Percentiles rank a stretch among this genome's conserved stretches.
Conservation (phyloP, 2,329 filamentous ascomycete species). For the Aspergillus eucalypticola region DNA sequence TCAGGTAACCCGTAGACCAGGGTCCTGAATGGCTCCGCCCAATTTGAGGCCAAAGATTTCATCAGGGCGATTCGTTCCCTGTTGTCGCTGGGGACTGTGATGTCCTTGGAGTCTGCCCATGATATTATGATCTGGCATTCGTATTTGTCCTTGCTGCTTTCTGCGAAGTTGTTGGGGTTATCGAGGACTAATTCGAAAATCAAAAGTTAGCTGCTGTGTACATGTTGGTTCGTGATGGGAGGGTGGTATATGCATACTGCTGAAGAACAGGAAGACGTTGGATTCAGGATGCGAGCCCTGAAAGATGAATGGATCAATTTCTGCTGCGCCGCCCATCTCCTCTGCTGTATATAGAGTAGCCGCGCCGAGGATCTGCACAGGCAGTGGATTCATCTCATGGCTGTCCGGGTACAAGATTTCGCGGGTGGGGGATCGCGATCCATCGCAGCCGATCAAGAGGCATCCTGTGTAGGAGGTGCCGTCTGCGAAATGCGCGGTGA, state of each 20-base stretch:
- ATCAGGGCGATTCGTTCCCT: slow-evolving; percentile 46
- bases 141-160: slow-evolving; percentile 39
- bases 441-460: slow-evolving; percentile 56
- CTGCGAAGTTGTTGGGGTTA: slow-evolving; percentile 46
- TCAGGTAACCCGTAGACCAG: slow-evolving; percentile 45
- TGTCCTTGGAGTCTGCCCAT: slow-evolving; percentile 47
- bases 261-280: slow-evolving; percentile 56
- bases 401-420: slow-evolving; percentile 28
- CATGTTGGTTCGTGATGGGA: neutral
- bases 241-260: slow-evolving; percentile 37
- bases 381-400: slow-evolving; percentile 44
- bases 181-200: slow-evolving; percentile 45
- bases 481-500: slow-evolving; percentile 52
- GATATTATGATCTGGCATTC: slow-evolving; percentile 54
- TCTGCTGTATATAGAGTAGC: slow-evolving; percentile 45
- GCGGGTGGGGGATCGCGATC: slow-evolving; percentile 49
- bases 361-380: slow-evolving; percentile 53
- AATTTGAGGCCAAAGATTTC: slow-evolving; percentile 46
- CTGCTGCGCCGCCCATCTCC: slow-evolving; percentile 46
- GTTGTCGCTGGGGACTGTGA: slow-evolving; percentile 45
- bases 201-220: neutral
- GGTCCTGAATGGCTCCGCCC: slow-evolving; percentile 53
- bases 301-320: slow-evolving; percentile 57
- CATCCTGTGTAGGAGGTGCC: slow-evolving; percentile 44
- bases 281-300: slow-evolving; percentile 56